A percentile compares a stretch with the other conserved stretches of the same genome.
phyloP scores from a whole-genome alignment of 129 eudicot species.

The Flaveria brownii region DNA sequence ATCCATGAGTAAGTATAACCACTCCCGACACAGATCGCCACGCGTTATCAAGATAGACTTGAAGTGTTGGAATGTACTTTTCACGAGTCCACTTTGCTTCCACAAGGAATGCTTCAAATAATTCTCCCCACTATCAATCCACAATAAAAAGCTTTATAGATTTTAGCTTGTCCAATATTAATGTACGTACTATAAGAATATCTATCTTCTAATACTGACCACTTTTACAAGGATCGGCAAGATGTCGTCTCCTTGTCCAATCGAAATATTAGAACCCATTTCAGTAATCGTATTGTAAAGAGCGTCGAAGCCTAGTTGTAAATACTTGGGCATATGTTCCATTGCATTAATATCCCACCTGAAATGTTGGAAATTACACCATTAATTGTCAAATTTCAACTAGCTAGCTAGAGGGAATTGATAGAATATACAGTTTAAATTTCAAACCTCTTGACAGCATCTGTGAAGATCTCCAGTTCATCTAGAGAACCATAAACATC shows the following conservation, averaged over 20 bases:
- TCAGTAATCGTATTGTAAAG: conserved; percentile 43
- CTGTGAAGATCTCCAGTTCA: conserved; percentile 44
- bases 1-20: conserved; percentile 38
- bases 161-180: no score
- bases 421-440: not conserved
- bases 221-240: conserved; percentile 22
- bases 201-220: not conserved
- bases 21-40: conserved; percentile 32
- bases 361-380: not conserved
- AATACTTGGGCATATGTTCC: conserved; percentile 40
- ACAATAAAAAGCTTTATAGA: no score
- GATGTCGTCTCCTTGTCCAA: conserved; percentile 33
- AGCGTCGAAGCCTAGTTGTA: conserved; percentile 37
- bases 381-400: not conserved
- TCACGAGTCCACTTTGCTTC: conserved; percentile 43
- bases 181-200: no score
- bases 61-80: conserved; percentile 28
- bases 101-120: conserved; percentile 37
- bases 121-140: conserved; percentile 24
- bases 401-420: no score
- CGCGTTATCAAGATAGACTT: conserved; percentile 35
- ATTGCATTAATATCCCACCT: conserved; percentile 51
- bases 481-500: conserved; percentile 57
- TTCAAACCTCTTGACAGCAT: conserved; percentile 27
- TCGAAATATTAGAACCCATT: conserved; percentile 30